Evolutionary conservation across 2,329 filamentous ascomycete species (phyloP), one percentile per base, ranked within the genome.

Genomic region (Fusarium albosuccineum): DNA sequence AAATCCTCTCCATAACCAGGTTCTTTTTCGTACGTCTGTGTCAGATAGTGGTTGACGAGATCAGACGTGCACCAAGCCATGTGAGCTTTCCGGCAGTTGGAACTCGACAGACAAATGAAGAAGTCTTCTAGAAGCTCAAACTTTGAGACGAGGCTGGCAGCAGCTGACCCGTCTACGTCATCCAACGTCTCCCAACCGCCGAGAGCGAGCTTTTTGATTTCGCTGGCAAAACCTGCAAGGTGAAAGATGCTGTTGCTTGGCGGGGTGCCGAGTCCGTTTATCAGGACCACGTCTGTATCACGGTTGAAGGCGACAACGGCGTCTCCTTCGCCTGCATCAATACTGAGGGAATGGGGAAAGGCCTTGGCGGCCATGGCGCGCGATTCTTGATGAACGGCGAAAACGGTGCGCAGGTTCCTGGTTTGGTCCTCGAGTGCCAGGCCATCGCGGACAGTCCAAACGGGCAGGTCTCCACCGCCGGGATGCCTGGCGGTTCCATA

Each of bases 381-480:
- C n/a, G 77, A 78, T 62, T 81, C 79, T 8, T 71, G 66, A 37
- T 79, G 72, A 9, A 77, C 72, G 2, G 78, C 74, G 33, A 80
- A 65, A 13, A 82, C 62, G 5, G 65, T 58, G 8, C 78, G 75
- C 2, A 75, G 53, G 2, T 66, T 49, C 17, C 57, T 60, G 1
- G 77, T 81, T n/a, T 75, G 73, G 5, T 74, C 65, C 1, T 64
- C 59, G 0, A 80, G 71, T 4, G 54, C 64, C 1, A 64, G 14
- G 6, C 72, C 69, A 6, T 77, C 72, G 11, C 51, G 66, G 3
- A 74, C 66, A 1, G 64, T 62, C 62, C 61, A 72, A 11, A 54
- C 52, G 0, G 44, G 53, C 9, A 53, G 41, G 14, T 22, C 48
- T 11, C 44, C 48, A 5, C 61, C 36, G 6, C 70, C 56, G 1